Evolutionary conservation across 2,329 filamentous ascomycete species (phyloP).

Genomic region (Pseudogymnoascus sp.): DNA sequence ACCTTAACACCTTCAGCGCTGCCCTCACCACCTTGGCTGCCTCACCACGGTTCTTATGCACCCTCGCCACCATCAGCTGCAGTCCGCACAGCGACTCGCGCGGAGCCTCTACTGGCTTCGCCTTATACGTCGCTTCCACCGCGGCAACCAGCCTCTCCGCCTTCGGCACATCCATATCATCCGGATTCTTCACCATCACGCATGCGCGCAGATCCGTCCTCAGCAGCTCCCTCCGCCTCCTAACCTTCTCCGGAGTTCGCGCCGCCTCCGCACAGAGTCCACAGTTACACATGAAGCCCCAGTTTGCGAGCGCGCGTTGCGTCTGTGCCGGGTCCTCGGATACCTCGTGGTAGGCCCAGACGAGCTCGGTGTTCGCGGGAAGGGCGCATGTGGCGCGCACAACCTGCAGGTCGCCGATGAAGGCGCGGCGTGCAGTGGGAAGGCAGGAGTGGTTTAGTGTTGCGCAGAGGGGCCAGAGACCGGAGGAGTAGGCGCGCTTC

Average conservation of each 20-base stretch:
- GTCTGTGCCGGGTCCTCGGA: slow-evolving; percentile 26
- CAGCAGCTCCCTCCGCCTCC: not conserved
- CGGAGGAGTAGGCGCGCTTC: slow-evolving; percentile 23
- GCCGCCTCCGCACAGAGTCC: slow-evolving; percentile 1
- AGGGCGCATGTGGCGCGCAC: slow-evolving; percentile 39
- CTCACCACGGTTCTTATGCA: not conserved
- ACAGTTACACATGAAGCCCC: slow-evolving; percentile 38
- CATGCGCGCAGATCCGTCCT: not conserved
- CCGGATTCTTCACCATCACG: not conserved
- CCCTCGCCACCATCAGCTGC: not conserved
- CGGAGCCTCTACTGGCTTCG: not conserved
- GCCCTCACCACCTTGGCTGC: not conserved
- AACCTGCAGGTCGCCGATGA: slow-evolving; percentile 47
- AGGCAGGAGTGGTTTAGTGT: slow-evolving; percentile 46
- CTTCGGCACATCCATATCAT: not conserved
- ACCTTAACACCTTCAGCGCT: not conserved
- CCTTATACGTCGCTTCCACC: not conserved
- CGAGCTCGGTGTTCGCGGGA: slow-evolving; percentile 36
- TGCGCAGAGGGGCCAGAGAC: slow-evolving; percentile 41
- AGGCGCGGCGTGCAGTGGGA: slow-evolving; percentile 37
- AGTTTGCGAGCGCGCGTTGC: slow-evolving; percentile 21
- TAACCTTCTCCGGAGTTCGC: not conserved
- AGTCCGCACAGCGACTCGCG: not conserved
- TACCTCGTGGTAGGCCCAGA: slow-evolving; percentile 14
- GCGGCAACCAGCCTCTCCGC: not conserved